Base-by-base conservation (phyloP, 345 rosid species). In the Eucalyptus cladocalyx region DNA sequence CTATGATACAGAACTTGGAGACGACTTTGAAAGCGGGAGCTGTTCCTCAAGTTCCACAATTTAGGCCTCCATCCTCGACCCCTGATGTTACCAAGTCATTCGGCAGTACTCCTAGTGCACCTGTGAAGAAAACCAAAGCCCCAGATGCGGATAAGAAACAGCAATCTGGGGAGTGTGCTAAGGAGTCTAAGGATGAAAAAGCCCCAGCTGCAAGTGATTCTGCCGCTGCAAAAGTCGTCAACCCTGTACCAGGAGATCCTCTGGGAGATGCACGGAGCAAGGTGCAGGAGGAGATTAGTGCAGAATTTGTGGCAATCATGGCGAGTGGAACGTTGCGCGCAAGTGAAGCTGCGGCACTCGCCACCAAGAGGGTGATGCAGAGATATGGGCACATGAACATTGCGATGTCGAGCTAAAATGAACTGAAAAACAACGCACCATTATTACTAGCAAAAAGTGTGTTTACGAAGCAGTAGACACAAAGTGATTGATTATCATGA, bases 301-400 rank as follows among this genome's bases (percentile, higher is more conserved):
- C 92, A 9, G 99, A 98, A 90, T 97, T 97, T 90, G 93, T 94
- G 9, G 95, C 95, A 21, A 90, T 98, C 87, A 98, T 98, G 99
- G 98, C 97, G 3, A 92, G 94, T 28, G 99, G 99, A n/a, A 93
- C 97, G 14, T 47, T 95, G 89, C 93, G 96, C 1, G 99, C 99
- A 42, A 95, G 99, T 86, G 99, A 98, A 91, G 99, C 99, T 32
- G 99, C 99, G 0, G 95, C 99, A 12, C 91, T 96, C 65, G 99
- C 99, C 5, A 93, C 99, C 3, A 95, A 92, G 91, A 95, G 91
- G 93, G 99, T 98, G 45, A 97, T 96, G 99, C 96, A 97, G 88
- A 98, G 96, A 91, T 95, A 97, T 24, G 97, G 98, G 5, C 92
- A 93, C 86, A 43, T 90, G 87, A 94, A 94, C 88, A 92, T 92